Percentiles rank a stretch among this genome's conserved stretches.
Conservation (phyloP, 2,329 filamentous ascomycete genomes). For the Claviceps spartinae region DNA sequence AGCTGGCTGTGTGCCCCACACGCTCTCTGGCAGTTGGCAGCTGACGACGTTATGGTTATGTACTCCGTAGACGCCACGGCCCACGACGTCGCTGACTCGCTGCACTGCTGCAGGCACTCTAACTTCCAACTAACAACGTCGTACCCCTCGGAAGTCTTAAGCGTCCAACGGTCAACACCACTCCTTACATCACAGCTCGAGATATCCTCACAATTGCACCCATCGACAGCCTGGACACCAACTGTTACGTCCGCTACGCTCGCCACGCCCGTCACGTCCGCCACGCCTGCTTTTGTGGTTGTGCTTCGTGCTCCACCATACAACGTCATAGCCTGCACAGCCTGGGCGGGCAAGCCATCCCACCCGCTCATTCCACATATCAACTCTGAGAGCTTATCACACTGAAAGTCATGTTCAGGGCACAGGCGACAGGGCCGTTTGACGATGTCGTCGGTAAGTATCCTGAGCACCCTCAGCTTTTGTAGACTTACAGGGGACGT, state of each 20-base stretch:
- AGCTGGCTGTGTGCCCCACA: no score
- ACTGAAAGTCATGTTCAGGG: constrained; percentile 40
- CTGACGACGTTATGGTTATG: no score
- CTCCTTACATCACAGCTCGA: not conserved
- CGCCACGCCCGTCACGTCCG: no score
- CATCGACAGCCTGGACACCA: not conserved
- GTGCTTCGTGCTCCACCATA: not conserved
- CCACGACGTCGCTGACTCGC: no score
- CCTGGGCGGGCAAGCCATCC: not conserved
- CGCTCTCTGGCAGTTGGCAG: no score
- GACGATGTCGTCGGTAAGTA: constrained; percentile 46
- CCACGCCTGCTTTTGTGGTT: not conserved
- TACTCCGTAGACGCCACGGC: no score
- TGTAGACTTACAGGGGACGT: not conserved
- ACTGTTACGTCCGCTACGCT: not conserved
- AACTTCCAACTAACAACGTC: no score
- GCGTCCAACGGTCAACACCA: no score
- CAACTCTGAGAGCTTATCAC: not conserved
- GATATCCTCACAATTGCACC: not conserved
- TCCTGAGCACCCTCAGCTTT: not conserved
- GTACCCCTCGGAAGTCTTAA: no score
- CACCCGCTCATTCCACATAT: not conserved
- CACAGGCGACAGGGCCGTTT: constrained; percentile 42
- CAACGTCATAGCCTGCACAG: constrained; percentile 8
- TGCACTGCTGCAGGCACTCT: no score